phyloP scores from a whole-genome alignment of 306 rosid genomes.

The Quercus variabilis region DNA sequence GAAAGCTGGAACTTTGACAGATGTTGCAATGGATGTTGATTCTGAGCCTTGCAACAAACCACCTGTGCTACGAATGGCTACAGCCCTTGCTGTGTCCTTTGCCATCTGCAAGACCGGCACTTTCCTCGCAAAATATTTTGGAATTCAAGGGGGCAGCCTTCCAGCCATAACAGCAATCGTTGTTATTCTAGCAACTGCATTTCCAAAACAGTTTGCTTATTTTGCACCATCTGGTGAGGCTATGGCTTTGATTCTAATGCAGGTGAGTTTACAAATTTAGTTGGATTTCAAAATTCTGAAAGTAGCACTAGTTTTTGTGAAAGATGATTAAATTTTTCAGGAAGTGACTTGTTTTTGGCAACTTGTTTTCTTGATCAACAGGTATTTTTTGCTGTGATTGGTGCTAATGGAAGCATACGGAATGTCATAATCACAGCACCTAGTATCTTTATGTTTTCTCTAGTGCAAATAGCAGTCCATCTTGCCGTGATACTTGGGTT shows the following conservation, averaged over 20 bases:
- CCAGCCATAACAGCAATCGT: slow-evolving; percentile 46
- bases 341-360: background rate
- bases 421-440: slow-evolving; percentile 47
- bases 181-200: slow-evolving; percentile 38
- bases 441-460: slow-evolving; percentile 37
- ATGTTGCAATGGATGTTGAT: slow-evolving; percentile 11
- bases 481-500: slow-evolving; percentile 44
- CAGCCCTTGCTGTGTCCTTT: slow-evolving; percentile 39
- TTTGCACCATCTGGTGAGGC: slow-evolving; percentile 53
- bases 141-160: slow-evolving; percentile 45
- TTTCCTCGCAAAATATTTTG: slow-evolving; percentile 31
- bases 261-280: slow-evolving; percentile 17
- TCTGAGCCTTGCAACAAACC: slow-evolving; percentile 25
- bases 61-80: slow-evolving; percentile 37
- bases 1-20: slow-evolving; percentile 19
- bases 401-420: slow-evolving; percentile 51
- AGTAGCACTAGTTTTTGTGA: background rate
- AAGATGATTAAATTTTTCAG: background rate
- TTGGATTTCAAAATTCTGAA: background rate
- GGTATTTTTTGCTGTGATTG: slow-evolving; percentile 52
- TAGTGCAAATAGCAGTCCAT: slow-evolving; percentile 38
- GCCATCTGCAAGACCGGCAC: slow-evolving; percentile 48
- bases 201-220: slow-evolving; percentile 36
- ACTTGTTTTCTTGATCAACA: slow-evolving; percentile 15
- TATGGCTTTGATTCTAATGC: slow-evolving; percentile 49